These are phyloP conservation scores for Neltuma alba DNA, from an alignment of 306 rosid genomes.

Conservation along the genomic window DNA sequence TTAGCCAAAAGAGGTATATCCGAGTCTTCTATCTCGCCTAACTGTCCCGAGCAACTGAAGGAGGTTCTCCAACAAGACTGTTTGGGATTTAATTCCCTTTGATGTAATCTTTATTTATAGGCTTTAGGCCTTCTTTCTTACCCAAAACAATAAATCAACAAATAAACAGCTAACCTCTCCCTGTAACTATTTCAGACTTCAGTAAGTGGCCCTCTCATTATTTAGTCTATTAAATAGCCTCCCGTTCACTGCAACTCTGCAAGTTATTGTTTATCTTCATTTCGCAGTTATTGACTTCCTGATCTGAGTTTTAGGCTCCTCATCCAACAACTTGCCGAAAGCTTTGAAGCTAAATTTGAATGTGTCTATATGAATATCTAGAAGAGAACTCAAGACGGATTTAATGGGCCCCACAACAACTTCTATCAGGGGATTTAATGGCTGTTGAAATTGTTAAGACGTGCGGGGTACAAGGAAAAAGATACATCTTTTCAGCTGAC, in stretches of 20 bases:
- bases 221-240: not conserved
- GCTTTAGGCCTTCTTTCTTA: too few species aligned
- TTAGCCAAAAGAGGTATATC: too few species aligned
- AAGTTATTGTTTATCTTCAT: not conserved
- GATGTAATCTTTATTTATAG: too few species aligned
- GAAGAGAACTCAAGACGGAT: not conserved
- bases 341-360: not conserved
- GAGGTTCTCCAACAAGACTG: too few species aligned
- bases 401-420: not conserved
- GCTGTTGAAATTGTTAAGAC: not conserved
- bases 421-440: not conserved
- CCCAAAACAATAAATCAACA: too few species aligned
- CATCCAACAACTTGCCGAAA: not conserved
- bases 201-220: not conserved
- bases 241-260: not conserved
- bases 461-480: not conserved
- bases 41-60: too few species aligned
- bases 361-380: not conserved
- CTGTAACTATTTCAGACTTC: not conserved
- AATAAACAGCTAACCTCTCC: not conserved
- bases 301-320: not conserved
- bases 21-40: too few species aligned
- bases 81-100: too few species aligned
- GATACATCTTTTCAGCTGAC: constrained; percentile 1
- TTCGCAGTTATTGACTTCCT: not conserved